These are phyloP conservation scores for Balakata baccata DNA, from an alignment of 345 rosid genomes.

Conservation along the genomic window DNA sequence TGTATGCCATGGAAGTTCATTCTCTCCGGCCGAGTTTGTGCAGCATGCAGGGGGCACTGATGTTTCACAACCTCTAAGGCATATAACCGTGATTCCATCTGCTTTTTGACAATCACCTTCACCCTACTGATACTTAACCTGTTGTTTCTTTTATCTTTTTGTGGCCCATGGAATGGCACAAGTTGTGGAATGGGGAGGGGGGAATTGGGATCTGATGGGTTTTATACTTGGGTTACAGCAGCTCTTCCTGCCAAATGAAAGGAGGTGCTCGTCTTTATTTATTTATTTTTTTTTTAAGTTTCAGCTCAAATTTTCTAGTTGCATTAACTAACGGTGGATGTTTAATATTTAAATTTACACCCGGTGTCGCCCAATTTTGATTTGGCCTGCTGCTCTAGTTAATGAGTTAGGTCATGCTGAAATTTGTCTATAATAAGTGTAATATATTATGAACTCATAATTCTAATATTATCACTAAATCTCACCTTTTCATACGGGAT, in stretches of 20 bases:
- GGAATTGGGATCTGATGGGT: no score
- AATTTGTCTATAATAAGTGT: no score
- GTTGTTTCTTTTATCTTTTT: background rate
- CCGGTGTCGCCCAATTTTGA: no score
- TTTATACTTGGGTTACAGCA: background rate
- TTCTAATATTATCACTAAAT: no score
- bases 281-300: no score
- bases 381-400: no score
- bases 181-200: no score
- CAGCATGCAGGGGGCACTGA: conserved; percentile 62
- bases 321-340: conserved; percentile 1
- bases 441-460: no score
- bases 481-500: no score
- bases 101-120: conserved; percentile 19
- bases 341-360: background rate
- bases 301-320: background rate
- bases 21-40: conserved; percentile 71
- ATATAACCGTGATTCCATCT: conserved; percentile 52
- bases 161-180: no score
- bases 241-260: conserved; percentile 9
- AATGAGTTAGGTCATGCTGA: no score
- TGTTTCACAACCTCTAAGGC: conserved; percentile 50
- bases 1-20: conserved; percentile 65
- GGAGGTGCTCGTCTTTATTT: background rate
- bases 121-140: background rate